Base-by-base conservation (phyloP, 805 yeast genomes). In the Metschnikowia corniflorae region DNA sequence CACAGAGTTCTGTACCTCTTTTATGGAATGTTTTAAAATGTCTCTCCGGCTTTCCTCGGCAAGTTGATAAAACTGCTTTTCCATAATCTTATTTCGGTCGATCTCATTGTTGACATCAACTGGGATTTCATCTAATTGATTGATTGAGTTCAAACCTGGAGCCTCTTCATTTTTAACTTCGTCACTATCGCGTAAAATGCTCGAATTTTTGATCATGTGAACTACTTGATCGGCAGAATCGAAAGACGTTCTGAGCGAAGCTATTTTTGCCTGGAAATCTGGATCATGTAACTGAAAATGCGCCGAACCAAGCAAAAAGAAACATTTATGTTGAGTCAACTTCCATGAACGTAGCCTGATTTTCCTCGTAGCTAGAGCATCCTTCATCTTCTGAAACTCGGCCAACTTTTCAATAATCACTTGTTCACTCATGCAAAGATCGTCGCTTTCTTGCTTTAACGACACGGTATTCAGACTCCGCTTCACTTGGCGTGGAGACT, bases 271-370 rank as follows among this genome's bases (percentile, higher is more conserved):
- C 19, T 43, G 45, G 33, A 61, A 68, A 32, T 62, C 70, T 15
- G 45, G 50, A 44, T 68, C 70, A 40, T 64, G 58, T 7, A 51
- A 33, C 68, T 82, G 89, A 45, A 71, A 85, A 51, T 82, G 76
- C 0, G 84, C 75, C 2, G 88, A 77, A 0, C 86, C 97, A 17
- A 84, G 64, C 43, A 87, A 76, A 53, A 89, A 91, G 52, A 77
- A 82, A 29, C 82, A 71, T 34, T 89, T 80, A 55, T 93, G 97
- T 12, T 86, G 60, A 8, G 78, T 51, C 33, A 86, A 82, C 21
- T 71, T 47, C 77, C 79, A 72, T 10, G 63, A 52, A 43, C 84
- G 60, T 8, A 73, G 50, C 34, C 71, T 62, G 7, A 49, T 10
- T 33, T 55, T 58, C 2, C 49, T 34, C 2, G 42, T 25, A 12